Conservation (phyloP, 805 yeast genomes). For the Wickerhamiella hasegawae region DNA sequence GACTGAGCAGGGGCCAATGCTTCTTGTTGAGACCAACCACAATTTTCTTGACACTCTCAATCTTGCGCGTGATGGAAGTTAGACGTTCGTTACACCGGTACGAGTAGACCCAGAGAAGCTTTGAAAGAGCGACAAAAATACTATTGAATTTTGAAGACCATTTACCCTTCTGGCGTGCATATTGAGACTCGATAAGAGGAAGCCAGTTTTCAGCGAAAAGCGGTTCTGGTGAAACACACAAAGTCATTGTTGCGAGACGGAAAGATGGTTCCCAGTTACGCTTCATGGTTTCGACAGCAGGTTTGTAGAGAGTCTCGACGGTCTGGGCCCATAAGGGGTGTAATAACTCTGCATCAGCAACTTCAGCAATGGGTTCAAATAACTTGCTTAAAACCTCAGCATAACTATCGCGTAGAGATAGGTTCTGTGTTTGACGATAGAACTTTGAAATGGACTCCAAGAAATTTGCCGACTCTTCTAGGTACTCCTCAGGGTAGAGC, state of each 20-base stretch:
- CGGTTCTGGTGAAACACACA: slow-evolving; percentile 69
- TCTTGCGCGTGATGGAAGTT: slow-evolving; percentile 67
- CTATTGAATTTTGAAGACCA: slow-evolving; percentile 32
- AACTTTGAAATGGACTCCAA: slow-evolving; percentile 75
- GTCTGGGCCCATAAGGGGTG: slow-evolving; percentile 93
- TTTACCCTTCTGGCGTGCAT: slow-evolving; percentile 51
- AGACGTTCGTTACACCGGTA: slow-evolving; percentile 78
- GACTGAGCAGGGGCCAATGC: slow-evolving; percentile 60
- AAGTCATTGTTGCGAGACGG: slow-evolving; percentile 50
- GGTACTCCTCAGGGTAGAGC: slow-evolving; percentile 72
- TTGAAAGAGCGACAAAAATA: slow-evolving; percentile 49
- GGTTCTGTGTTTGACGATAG: slow-evolving; percentile 47
- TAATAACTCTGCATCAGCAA: slow-evolving; percentile 83
- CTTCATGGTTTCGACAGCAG: slow-evolving; percentile 29
- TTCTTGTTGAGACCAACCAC: slow-evolving; percentile 43
- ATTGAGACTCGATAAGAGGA: slow-evolving; percentile 42
- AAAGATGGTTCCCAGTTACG: slow-evolving; percentile 54
- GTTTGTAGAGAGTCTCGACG: slow-evolving; percentile 41
- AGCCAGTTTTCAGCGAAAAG: slow-evolving; percentile 63
- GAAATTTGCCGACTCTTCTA: slow-evolving; percentile 91
- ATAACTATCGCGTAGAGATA: slow-evolving; percentile 56
- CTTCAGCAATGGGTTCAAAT: slow-evolving; percentile 67
- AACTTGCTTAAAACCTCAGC: slow-evolving; percentile 69
- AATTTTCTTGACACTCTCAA: slow-evolving; percentile 45
- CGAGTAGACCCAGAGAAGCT: slow-evolving; percentile 80